phyloP scores from a whole-genome alignment of 768 basidiomycete species.

The Xerocomus brunneocitrinus region DNA sequence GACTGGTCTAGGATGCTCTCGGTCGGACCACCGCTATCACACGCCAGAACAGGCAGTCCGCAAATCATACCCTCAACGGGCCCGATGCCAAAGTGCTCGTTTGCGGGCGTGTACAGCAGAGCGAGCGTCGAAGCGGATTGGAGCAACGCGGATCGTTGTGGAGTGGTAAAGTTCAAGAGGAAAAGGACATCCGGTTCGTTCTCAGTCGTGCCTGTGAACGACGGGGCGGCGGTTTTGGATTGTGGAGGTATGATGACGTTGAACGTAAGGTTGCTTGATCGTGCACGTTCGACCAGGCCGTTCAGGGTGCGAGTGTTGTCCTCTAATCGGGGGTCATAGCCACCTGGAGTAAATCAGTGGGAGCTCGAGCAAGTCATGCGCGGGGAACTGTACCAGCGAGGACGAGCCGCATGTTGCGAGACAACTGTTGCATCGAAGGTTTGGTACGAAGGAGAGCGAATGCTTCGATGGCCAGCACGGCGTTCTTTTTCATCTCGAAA shows the following conservation, averaged over 20 bases:
- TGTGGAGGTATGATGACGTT: slow-evolving; percentile 48
- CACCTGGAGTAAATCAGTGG: slow-evolving; percentile 47
- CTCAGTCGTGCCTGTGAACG: slow-evolving; percentile 33
- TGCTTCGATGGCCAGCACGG: slow-evolving; percentile 70
- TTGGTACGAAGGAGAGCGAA: slow-evolving; percentile 55
- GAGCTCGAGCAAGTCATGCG: background rate
- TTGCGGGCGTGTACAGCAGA: slow-evolving; percentile 87
- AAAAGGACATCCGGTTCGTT: slow-evolving; percentile 67
- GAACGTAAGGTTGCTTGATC: slow-evolving; percentile 53
- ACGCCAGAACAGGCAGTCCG: slow-evolving; percentile 85
- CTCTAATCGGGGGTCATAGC: slow-evolving; percentile 82
- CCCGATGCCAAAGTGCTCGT: slow-evolving; percentile 97
- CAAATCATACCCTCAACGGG: slow-evolving; percentile 94
- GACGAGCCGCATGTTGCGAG: slow-evolving; percentile 58
- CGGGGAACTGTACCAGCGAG: slow-evolving; percentile 57
- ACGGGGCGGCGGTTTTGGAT: slow-evolving; percentile 37
- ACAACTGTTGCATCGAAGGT: slow-evolving; percentile 13
- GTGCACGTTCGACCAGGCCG: slow-evolving; percentile 55
- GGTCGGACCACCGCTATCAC: slow-evolving; percentile 82
- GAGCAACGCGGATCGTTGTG: slow-evolving; percentile 81
- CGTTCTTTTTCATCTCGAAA: slow-evolving; percentile 95
- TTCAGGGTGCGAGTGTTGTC: slow-evolving; percentile 77
- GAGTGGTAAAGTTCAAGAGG: slow-evolving; percentile 85
- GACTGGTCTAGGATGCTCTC: slow-evolving; percentile 66
- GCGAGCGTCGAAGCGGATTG: slow-evolving; percentile 59